Conservation (phyloP, 1,284 basidiomycete species). For the Trichosporon inkin region DNA sequence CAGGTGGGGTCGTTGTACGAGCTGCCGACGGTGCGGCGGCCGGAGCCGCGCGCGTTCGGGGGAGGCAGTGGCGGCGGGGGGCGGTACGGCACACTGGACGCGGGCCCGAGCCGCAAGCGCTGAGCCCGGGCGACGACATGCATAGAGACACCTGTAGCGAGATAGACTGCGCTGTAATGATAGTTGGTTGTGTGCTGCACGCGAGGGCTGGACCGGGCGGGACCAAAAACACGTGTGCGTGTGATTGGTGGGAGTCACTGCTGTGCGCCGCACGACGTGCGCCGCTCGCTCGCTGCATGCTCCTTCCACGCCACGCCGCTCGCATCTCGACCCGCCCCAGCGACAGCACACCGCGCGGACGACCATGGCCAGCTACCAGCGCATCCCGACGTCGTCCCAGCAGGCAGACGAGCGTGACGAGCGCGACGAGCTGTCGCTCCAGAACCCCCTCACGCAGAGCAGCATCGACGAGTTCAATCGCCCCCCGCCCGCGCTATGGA, state of each 20-base stretch:
- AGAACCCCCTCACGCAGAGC: constrained; percentile 16
- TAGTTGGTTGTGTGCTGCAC: not conserved
- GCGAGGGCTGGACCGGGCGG: too few relatives aligned
- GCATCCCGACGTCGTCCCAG: constrained; percentile 16
- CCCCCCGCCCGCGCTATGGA: constrained; percentile 45
- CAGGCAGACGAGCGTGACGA: constrained; percentile 10
- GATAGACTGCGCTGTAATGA: not conserved
- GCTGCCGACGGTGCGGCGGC: not conserved
- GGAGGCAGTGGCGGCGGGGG: not conserved
- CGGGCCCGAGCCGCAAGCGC: constrained; percentile 2
- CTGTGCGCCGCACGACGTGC: too few relatives aligned
- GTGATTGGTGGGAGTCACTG: too few relatives aligned
- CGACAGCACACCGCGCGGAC: not conserved
- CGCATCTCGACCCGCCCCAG: too few relatives aligned
- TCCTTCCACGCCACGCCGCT: too few relatives aligned
- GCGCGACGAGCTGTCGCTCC: constrained; percentile 12
- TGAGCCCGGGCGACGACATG: not conserved
- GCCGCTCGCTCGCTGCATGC: too few relatives aligned
- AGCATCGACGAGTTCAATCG: constrained; percentile 42
- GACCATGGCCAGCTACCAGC: constrained; percentile 20
- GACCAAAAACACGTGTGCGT: too few relatives aligned
- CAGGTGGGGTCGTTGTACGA: constrained; percentile 6
- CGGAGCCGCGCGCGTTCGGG: not conserved
- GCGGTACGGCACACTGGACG: constrained; percentile 1
- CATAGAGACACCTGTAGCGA: not conserved